Evolutionary conservation across 1,284 basidiomycete genomes (phyloP).

Genomic region (Microbotryum lychnidis-dioicae): DNA sequence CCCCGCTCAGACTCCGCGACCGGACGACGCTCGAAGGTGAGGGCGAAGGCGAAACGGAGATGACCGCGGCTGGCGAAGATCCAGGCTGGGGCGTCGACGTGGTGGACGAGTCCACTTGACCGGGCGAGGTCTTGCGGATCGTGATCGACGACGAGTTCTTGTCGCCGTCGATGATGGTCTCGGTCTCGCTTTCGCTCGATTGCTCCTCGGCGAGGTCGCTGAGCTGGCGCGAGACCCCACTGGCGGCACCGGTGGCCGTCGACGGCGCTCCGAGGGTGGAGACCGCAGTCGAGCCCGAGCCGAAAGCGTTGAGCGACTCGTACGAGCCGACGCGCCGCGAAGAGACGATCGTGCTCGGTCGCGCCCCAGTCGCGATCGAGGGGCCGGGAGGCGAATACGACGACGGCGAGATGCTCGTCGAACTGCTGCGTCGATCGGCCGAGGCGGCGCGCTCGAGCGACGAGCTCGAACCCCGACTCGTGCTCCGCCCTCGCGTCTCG

Average conservation of each 20-base stretch:
- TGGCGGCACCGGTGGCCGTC: background rate
- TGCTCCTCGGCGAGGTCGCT: conserved; percentile 7
- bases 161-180: background rate
- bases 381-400: conserved; percentile 17
- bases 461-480: conserved; percentile 21
- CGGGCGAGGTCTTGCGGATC: background rate
- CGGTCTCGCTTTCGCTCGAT: conserved; percentile 13
- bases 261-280: too few species aligned
- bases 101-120: conserved; percentile 6
- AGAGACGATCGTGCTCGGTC: conserved; percentile 5
- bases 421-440: conserved; percentile 17
- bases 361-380: background rate
- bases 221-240: background rate
- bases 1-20: background rate
- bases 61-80: conserved; percentile 9
- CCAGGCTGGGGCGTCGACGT: background rate
- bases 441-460: conserved; percentile 25
- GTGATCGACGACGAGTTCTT: background rate
- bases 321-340: conserved; percentile 6
- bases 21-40: conserved; percentile 8
- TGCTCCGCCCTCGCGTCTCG: conserved; percentile 20
- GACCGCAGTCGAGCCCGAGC: background rate
- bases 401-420: conserved; percentile 24
- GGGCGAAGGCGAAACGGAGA: background rate
- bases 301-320: conserved; percentile 14